phyloP scores from a whole-genome alignment of 352 stramenopile genomes.

The Phytophthora fragariae region DNA sequence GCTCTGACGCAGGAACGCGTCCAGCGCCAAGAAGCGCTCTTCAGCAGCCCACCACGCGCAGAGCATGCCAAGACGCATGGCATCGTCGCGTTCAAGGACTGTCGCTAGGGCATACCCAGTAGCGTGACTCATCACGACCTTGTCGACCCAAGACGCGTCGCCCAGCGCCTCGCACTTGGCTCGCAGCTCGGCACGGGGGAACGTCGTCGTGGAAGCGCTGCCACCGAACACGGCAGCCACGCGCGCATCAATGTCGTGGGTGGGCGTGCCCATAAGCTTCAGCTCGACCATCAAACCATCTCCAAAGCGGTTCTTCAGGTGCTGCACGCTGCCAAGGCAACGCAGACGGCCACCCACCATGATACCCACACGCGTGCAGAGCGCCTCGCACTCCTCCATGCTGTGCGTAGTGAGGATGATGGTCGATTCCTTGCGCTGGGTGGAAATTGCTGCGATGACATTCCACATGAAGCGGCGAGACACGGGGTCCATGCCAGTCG shows the following conservation, averaged over 20 bases:
- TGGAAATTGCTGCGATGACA: constrained; percentile 88
- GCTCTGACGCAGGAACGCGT: constrained; percentile 49
- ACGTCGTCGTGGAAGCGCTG: constrained; percentile 32
- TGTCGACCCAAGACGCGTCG: constrained; percentile 51
- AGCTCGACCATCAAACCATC: constrained; percentile 93
- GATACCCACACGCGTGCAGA: constrained; percentile 96
- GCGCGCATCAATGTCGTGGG: constrained; percentile 41
- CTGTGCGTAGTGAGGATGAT: constrained; percentile 96
- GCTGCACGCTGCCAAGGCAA: constrained; percentile 90
- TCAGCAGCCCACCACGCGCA: constrained; percentile 75
- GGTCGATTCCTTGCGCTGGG: constrained; percentile 67
- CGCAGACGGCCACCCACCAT: constrained; percentile 85
- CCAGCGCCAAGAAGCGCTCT: constrained; percentile 53
- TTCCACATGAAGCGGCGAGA: constrained; percentile 96
- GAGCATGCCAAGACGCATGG: constrained; percentile 51
- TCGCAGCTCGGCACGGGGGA: constrained; percentile 47
- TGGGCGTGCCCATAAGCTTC: constrained; percentile 52
- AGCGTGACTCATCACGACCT: constrained; percentile 57
- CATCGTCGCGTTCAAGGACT: constrained; percentile 60
- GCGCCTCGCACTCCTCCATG: constrained; percentile 96
- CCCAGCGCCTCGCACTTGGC: constrained; percentile 58
- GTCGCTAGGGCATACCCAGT: constrained; percentile 70
- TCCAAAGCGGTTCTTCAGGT: constrained; percentile 97
- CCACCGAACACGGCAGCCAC: constrained; percentile 45
- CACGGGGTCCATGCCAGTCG: constrained; percentile 95